These are phyloP conservation scores for Hysterium pulicare DNA, from an alignment of 2,329 filamentous ascomycete species.

Conservation along the genomic window DNA sequence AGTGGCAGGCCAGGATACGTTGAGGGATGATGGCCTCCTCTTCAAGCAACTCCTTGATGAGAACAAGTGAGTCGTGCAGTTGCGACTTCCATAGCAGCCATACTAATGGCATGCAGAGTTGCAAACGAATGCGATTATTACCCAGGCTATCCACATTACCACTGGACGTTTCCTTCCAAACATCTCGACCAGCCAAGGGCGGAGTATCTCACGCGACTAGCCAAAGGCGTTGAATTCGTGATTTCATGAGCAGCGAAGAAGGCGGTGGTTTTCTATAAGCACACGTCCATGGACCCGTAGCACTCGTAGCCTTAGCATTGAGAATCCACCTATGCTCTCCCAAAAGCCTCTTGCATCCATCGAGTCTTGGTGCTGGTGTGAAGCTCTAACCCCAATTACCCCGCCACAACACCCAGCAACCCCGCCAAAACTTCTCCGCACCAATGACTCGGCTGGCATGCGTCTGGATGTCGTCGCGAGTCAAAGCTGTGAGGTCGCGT, in stretches of 20 bases:
- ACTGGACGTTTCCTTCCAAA: slow-evolving; percentile 34
- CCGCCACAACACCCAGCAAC: too few species aligned
- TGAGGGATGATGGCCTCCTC: slow-evolving; percentile 33
- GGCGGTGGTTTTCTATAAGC: too few species aligned
- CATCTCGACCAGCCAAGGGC: slow-evolving; percentile 22
- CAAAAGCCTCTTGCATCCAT: too few species aligned
- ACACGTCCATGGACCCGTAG: too few species aligned
- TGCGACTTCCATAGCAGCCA: slow-evolving; percentile 3
- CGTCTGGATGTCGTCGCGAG: too few species aligned
- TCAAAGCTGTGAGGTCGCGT: too few species aligned
- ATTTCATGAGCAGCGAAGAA: slow-evolving; percentile 12
- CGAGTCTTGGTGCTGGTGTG: too few species aligned
- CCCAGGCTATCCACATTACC: slow-evolving; percentile 36
- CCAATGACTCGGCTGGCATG: too few species aligned
- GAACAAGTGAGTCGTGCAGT: slow-evolving; percentile 17
- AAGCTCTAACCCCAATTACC: too few species aligned
- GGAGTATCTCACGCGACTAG: slow-evolving; percentile 21
- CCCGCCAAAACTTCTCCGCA: too few species aligned
- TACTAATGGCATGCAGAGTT: slow-evolving; percentile 23
- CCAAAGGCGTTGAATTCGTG: slow-evolving; percentile 22
- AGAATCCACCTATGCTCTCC: too few species aligned
- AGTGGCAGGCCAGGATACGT: slow-evolving; percentile 30
- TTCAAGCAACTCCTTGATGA: slow-evolving; percentile 29
- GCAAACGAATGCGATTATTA: slow-evolving; percentile 30
- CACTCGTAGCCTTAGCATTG: too few species aligned